These are phyloP conservation scores for Diplodia sapinea DNA, from an alignment of 2,329 filamentous ascomycete species.

Conservation along the genomic window DNA sequence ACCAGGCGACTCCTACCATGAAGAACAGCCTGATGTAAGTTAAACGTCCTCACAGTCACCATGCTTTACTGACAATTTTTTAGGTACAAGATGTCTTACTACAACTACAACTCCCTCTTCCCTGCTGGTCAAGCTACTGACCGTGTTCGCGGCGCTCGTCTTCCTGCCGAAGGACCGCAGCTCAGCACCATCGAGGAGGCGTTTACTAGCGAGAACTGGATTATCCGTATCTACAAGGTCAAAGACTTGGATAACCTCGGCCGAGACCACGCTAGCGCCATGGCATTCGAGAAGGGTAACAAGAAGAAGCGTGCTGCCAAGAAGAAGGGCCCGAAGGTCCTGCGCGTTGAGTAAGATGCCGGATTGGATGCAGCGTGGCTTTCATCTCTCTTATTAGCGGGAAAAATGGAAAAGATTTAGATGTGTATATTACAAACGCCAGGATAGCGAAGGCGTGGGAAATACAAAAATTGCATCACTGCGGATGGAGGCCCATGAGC, in stretches of 20 bases:
- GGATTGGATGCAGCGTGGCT: constrained; percentile 27
- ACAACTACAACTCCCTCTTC: constrained; percentile 95
- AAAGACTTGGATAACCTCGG: constrained; percentile 98
- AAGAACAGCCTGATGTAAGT: constrained; percentile 98
- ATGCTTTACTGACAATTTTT: constrained; percentile 38
- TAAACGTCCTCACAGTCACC: background rate
- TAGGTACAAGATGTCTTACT: constrained; percentile 99
- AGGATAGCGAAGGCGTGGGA: constrained; percentile 21
- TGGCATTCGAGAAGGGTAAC: constrained; percentile 76
- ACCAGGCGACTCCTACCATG: constrained; percentile 94
- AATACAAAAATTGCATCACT: constrained; percentile 17
- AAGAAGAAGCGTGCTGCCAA: constrained; percentile 82
- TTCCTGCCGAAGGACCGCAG: constrained; percentile 84
- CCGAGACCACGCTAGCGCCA: constrained; percentile 76
- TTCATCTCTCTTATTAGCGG: constrained; percentile 14
- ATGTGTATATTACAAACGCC: constrained; percentile 23
- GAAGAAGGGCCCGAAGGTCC: constrained; percentile 72
- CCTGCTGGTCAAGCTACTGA: constrained; percentile 88
- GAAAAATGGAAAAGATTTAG: constrained; percentile 10
- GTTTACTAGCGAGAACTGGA: constrained; percentile 99
- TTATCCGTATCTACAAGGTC: constrained; percentile 99
- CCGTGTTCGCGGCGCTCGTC: constrained; percentile 78
- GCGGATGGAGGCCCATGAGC: background rate
- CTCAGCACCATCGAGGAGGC: constrained; percentile 93
- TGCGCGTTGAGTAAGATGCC: constrained; percentile 70